These are phyloP conservation scores for Colletotrichum eremochloae DNA, from an alignment of 2,329 filamentous ascomycete species.

Conservation along the genomic window DNA sequence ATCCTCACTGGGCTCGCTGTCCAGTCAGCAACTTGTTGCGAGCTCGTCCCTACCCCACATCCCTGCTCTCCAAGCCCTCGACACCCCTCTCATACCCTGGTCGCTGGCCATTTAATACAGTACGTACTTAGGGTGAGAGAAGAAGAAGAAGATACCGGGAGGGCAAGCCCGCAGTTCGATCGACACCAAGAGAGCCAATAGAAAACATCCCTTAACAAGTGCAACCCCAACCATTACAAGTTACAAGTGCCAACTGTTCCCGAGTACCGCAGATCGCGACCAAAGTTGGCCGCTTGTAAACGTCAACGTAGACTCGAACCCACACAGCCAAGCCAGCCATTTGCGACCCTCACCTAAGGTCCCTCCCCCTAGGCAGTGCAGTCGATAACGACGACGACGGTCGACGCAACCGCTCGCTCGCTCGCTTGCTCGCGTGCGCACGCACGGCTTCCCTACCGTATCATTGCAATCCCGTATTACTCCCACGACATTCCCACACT, in stretches of 20 bases:
- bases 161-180: conserved; percentile 6
- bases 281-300: conserved; percentile 23
- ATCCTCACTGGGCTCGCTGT: conserved; percentile 17
- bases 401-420: conserved; percentile 27
- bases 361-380: not conserved
- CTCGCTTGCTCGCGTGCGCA: not conserved
- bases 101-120: conserved; percentile 6
- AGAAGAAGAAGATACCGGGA: not conserved
- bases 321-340: conserved; percentile 37
- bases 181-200: conserved; percentile 23
- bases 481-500: conserved; percentile 36
- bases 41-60: conserved; percentile 20
- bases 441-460: conserved; percentile 14
- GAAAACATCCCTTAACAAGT: too few species aligned
- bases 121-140: not conserved
- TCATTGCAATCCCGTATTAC: conserved; percentile 40
- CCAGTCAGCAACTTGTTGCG: conserved; percentile 16
- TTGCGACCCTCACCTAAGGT: conserved; percentile 3
- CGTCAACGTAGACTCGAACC: conserved; percentile 35
- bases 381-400: not conserved
- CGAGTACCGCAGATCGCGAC: conserved; percentile 39
- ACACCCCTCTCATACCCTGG: conserved; percentile 7
- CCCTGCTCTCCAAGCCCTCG: conserved; percentile 1
- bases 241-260: not conserved
- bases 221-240: conserved; percentile 10